Base-by-base conservation (phyloP, 2,329 filamentous ascomycete genomes). In the Ophiostoma quercus region DNA sequence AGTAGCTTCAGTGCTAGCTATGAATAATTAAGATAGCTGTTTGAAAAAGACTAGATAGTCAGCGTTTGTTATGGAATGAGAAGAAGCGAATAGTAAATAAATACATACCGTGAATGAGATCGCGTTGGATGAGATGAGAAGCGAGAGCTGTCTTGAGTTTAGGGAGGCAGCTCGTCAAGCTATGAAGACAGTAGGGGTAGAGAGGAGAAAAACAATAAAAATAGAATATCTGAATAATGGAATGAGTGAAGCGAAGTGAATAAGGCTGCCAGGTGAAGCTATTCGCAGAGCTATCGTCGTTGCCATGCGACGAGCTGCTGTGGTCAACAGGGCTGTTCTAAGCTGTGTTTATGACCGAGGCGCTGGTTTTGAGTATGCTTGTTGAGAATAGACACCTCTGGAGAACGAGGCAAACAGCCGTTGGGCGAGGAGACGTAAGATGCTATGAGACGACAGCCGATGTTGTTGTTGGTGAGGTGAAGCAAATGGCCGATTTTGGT, bases 401-500 rank as follows among this genome's bases (percentile, higher is more conserved):
- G 25, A 32, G 25, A 19, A 6, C 12, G 57, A 25, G 62, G 34
- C 11, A 19, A 22, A 34, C 4, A 19, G n/a, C 9, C 12, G 34
- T 41, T n/a, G 19, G 57, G 12, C 57, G 57, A 12, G 34, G 32
- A 11, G 57, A 47, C 12, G 47, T 14, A 65, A 19, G 54, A 29
- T 29, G 29, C 11, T 29, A 22, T 12, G 66, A 34, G 16, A 47
- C 16, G 43, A 47, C 43, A 19, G 43, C 47, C 25, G 41, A 67
- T 32, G 57, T 60, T 62, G 60, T 62, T 57, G 66, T 70, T 9
- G 37, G 25, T 34, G 41, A 47, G 43, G 11, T 68, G 69, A 68
- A 70, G 66, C 69, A 62, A 60, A 67, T 37, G 69, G 69, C 69
- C 69, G 69, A 67, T 68, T 71, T 32, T 65, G 54, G 62, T 34